Conservation (phyloP, 1,284 basidiomycete species). For the Tranzscheliella williamsii region DNA sequence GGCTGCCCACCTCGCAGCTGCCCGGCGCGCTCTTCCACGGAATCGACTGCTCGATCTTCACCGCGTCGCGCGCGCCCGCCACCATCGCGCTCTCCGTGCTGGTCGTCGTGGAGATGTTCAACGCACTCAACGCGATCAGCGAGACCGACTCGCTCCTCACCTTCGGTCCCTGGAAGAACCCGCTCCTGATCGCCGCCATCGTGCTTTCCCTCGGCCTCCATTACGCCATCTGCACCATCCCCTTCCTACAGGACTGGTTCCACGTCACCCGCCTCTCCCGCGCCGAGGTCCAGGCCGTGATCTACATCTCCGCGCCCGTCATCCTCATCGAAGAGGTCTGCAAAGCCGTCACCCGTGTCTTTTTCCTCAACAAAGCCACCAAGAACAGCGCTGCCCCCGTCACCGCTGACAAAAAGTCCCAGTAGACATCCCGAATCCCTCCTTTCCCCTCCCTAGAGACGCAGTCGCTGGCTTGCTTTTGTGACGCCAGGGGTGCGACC, state of each 20-base stretch:
- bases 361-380: slow-evolving; percentile 1
- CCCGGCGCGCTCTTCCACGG: slow-evolving; percentile 71
- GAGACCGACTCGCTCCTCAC: slow-evolving; percentile 91
- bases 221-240: slow-evolving; percentile 81
- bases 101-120: slow-evolving; percentile 97
- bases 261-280: slow-evolving; percentile 88
- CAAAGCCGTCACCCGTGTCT: slow-evolving; percentile 14
- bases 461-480: too few species aligned
- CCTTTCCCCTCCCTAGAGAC: too few species aligned
- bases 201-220: slow-evolving; percentile 86
- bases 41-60: slow-evolving; percentile 92
- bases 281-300: slow-evolving; percentile 92
- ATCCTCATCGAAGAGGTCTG: slow-evolving; percentile 78
- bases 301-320: slow-evolving; percentile 85
- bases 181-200: slow-evolving; percentile 72
- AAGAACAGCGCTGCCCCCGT: background rate
- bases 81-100: slow-evolving; percentile 94
- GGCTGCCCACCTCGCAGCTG: slow-evolving; percentile 43
- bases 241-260: slow-evolving; percentile 65
- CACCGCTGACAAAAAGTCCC: slow-evolving; percentile 11
- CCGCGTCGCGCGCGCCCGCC: slow-evolving; percentile 76
- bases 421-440: slow-evolving; percentile 1
- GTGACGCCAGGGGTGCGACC: too few species aligned
- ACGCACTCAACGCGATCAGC: slow-evolving; percentile 97
- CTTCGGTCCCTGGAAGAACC: slow-evolving; percentile 90